These are phyloP conservation scores for Boletellus deceptivus DNA, from an alignment of 1,284 basidiomycete genomes.

Conservation along the genomic window DNA sequence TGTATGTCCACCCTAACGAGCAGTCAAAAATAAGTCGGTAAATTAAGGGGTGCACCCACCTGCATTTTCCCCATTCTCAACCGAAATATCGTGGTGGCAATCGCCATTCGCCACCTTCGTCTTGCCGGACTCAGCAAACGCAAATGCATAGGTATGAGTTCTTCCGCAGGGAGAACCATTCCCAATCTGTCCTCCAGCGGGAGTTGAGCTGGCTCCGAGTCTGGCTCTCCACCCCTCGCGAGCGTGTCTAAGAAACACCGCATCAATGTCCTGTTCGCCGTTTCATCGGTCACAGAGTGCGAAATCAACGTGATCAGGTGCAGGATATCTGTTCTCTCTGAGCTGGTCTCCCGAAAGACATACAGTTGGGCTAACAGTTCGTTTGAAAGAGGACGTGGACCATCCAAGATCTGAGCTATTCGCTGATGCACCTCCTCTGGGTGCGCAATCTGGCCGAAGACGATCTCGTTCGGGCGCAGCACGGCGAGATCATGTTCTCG, in stretches of 20 bases:
- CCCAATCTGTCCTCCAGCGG: slow-evolving; percentile 24
- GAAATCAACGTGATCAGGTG: slow-evolving; percentile 18
- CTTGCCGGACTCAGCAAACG: slow-evolving; percentile 33
- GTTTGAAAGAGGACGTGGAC: slow-evolving; percentile 19
- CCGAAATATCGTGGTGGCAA: slow-evolving; percentile 40
- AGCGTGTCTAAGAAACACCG: slow-evolving; percentile 41
- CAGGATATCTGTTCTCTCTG: slow-evolving; percentile 5
- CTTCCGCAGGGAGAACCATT: slow-evolving; percentile 37
- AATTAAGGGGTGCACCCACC: slow-evolving; percentile 14
- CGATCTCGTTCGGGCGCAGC: slow-evolving; percentile 14
- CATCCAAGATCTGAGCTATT: slow-evolving; percentile 2
- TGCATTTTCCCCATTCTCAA: slow-evolving; percentile 34
- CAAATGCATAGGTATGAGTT: slow-evolving; percentile 35
- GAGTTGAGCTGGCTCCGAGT: neutral
- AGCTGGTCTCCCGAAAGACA: slow-evolving; percentile 3
- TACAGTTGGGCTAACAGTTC: slow-evolving; percentile 16
- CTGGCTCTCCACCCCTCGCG: neutral
- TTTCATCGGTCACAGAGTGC: slow-evolving; percentile 20
- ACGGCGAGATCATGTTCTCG: slow-evolving; percentile 18
- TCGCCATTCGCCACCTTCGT: slow-evolving; percentile 47
- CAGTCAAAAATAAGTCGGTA: neutral
- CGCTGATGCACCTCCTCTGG: slow-evolving; percentile 8
- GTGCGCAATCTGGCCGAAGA: slow-evolving; percentile 6
- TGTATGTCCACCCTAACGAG: slow-evolving; percentile 53
- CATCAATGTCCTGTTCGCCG: slow-evolving; percentile 9